Evolutionary conservation across 2,329 filamentous ascomycete genomes (phyloP).

Genomic region (Exophiala dermatitidis): DNA sequence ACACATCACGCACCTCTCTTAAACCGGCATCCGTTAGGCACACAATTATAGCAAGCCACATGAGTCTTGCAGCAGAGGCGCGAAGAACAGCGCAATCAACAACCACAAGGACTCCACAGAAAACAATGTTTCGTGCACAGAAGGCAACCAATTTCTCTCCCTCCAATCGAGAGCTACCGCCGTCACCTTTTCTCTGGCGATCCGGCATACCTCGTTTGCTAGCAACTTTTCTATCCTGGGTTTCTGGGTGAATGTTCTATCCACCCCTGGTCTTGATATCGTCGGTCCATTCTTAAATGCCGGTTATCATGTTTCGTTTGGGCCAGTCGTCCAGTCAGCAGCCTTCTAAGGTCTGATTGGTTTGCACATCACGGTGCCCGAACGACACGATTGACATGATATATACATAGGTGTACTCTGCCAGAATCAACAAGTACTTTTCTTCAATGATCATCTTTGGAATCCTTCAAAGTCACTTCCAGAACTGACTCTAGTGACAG

Average conservation of each 20-base stretch:
- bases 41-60: constrained; percentile 19
- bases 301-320: constrained; percentile 4
- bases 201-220: constrained; percentile 13
- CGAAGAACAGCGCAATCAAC: constrained; percentile 1
- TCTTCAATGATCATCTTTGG: background rate
- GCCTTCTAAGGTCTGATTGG: constrained; percentile 16
- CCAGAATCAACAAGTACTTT: background rate
- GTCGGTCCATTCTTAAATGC: constrained; percentile 4
- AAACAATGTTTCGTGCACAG: constrained; percentile 2
- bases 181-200: constrained; percentile 8
- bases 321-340: constrained; percentile 5
- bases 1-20: constrained; percentile 19
- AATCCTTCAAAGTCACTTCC: background rate
- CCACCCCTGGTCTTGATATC: constrained; percentile 13
- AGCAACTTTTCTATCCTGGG: constrained; percentile 15
- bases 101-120: constrained; percentile 6
- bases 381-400: background rate
- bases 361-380: constrained; percentile 10
- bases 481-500: background rate
- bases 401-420: background rate
- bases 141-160: constrained; percentile 17
- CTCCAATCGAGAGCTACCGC: constrained; percentile 7
- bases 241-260: constrained; percentile 7
- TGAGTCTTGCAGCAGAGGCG: constrained; percentile 17
- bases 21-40: constrained; percentile 15